phyloP scores from a whole-genome alignment of 768 basidiomycete genomes.

The Lactifluus rugatus region DNA sequence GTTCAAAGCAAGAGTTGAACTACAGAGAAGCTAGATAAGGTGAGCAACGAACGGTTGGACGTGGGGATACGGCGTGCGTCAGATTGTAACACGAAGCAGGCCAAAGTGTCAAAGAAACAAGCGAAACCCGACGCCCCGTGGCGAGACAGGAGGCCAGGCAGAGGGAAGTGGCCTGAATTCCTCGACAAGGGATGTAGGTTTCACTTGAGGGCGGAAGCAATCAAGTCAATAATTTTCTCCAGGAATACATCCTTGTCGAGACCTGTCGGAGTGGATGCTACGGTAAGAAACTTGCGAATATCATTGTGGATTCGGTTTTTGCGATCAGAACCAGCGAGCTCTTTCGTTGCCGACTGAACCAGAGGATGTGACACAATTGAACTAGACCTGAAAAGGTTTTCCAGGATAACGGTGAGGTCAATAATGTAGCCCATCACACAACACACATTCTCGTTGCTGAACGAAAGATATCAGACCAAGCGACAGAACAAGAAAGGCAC shows the following conservation, averaged over 20 bases:
- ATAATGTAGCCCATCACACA: constrained; percentile 7
- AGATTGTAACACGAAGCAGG: too few species aligned
- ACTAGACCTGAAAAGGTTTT: neutral
- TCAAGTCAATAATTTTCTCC: neutral
- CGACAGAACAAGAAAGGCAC: neutral
- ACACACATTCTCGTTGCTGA: neutral
- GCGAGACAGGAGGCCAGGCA: too few species aligned
- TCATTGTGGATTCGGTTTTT: neutral
- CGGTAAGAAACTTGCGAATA: neutral
- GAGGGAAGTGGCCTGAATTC: too few species aligned
- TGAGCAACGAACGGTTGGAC: too few species aligned
- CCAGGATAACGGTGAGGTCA: neutral
- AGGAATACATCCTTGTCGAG: neutral
- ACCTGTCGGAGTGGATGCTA: too few species aligned
- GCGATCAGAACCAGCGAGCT: neutral
- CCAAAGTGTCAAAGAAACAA: too few species aligned
- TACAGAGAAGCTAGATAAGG: too few species aligned
- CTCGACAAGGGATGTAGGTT: too few species aligned
- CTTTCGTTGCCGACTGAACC: neutral
- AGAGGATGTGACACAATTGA: neutral
- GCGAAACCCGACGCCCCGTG: too few species aligned
- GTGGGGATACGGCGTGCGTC: too few species aligned
- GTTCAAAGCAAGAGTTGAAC: too few species aligned
- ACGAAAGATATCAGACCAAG: neutral
- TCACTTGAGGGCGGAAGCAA: too few species aligned